Percentiles rank a stretch among this genome's conserved stretches.
Evolutionary conservation across 805 yeast genomes (phyloP).

Genomic region (Zygotorulaspora chibaensis): DNA sequence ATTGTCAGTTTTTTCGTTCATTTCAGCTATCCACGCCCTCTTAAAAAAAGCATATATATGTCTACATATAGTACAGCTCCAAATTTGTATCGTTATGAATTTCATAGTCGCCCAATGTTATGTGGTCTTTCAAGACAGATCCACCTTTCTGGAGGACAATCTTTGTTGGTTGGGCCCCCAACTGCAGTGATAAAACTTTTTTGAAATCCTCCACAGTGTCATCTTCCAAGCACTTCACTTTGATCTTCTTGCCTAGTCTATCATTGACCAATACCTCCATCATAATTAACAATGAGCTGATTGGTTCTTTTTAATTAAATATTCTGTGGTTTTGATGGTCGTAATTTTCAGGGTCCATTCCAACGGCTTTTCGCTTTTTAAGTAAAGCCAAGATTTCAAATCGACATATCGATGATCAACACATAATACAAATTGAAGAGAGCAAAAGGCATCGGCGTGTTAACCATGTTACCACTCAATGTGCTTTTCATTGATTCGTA

Average conservation of each 20-base stretch:
- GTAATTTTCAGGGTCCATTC: background rate
- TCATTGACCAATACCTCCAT: conserved; percentile 72
- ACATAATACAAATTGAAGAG: background rate
- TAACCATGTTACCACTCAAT: conserved; percentile 15
- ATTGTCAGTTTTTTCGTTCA: background rate
- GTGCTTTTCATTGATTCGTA: conserved; percentile 70
- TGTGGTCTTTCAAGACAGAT: conserved; percentile 81
- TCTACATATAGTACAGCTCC: conserved; percentile 70
- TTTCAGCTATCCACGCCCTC: conserved; percentile 31
- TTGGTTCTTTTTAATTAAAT: background rate
- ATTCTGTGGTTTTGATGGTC: background rate
- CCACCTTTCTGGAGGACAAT: conserved; percentile 80
- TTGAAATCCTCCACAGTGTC: conserved; percentile 91
- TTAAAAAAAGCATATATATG: conserved; percentile 24
- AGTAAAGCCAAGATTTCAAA: background rate
- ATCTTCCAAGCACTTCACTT: conserved; percentile 80
- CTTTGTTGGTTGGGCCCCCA: conserved; percentile 63
- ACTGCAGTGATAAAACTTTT: conserved; percentile 73
- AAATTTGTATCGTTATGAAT: conserved; percentile 83
- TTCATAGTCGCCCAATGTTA: conserved; percentile 89
- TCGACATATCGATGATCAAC: background rate
- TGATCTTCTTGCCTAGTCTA: conserved; percentile 79
- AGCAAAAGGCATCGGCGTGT: background rate
- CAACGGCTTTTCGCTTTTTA: background rate
- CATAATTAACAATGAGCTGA: conserved; percentile 37